Percentiles rank a stretch among this genome's conserved stretches.
phyloP scores from a whole-genome alignment of 805 yeast genomes.

The Metschnikowia gruessii region DNA sequence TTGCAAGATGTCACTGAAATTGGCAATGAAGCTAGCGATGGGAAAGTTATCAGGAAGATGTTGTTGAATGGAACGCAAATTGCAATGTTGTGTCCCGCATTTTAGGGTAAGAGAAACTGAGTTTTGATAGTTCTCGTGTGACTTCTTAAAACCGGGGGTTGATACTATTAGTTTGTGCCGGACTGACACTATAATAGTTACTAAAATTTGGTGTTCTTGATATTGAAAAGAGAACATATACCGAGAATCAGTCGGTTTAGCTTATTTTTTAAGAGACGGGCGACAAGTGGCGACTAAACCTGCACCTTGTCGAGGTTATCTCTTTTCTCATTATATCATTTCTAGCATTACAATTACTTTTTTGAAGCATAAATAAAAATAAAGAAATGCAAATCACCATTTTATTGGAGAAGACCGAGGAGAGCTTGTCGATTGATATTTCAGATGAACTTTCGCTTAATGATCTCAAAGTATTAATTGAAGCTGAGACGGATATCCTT shows the following conservation, averaged over 20 bases:
- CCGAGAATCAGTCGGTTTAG: neutral
- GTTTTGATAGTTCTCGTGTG: too few species aligned
- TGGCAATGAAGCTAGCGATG: slow-evolving; percentile 43
- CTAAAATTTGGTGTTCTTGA: too few species aligned
- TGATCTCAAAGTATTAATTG: slow-evolving; percentile 72
- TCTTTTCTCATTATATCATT: neutral
- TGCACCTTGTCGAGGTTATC: slow-evolving; percentile 1
- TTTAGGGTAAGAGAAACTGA: neutral
- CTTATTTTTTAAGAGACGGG: neutral
- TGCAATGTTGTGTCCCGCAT: slow-evolving; percentile 50
- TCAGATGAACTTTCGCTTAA: slow-evolving; percentile 58
- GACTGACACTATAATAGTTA: too few species aligned
- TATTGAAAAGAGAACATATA: too few species aligned
- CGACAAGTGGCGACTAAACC: neutral
- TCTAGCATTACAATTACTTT: neutral
- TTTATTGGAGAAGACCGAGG: slow-evolving; percentile 22
- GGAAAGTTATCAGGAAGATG: slow-evolving; percentile 52
- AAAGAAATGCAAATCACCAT: slow-evolving; percentile 18
- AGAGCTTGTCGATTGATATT: slow-evolving; percentile 52
- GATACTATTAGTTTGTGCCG: too few species aligned
- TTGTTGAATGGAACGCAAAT: slow-evolving; percentile 69
- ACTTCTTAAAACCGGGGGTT: too few species aligned
- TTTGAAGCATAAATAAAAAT: neutral
- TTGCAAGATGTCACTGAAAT: slow-evolving; percentile 73
- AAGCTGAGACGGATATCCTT: slow-evolving; percentile 61